These are phyloP conservation scores for Phenoliferia sp. DNA, from an alignment of 1,284 basidiomycete species.

Conservation along the genomic window DNA sequence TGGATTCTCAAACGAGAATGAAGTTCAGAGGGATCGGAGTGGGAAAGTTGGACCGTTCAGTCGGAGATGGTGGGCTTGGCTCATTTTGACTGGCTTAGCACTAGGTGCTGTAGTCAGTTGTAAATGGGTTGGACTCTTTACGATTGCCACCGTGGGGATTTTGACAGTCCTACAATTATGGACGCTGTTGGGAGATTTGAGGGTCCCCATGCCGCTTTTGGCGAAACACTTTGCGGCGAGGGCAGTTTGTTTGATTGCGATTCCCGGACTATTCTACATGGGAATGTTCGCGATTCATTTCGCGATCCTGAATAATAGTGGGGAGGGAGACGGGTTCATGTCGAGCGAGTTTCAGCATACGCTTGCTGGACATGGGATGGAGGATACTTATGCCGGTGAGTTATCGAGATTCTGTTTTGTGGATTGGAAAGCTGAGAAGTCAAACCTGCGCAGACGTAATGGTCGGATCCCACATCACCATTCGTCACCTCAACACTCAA, in stretches of 20 bases:
- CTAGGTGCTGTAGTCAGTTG: constrained; percentile 88
- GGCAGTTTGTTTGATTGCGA: constrained; percentile 76
- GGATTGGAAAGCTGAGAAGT: neutral
- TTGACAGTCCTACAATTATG: constrained; percentile 84
- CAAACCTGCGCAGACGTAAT: constrained; percentile 61
- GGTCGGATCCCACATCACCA: constrained; percentile 72
- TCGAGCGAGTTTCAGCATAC: constrained; percentile 98
- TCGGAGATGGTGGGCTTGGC: constrained; percentile 85
- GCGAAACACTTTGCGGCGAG: constrained; percentile 81
- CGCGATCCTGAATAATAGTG: constrained; percentile 75
- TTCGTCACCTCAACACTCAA: constrained; percentile 92
- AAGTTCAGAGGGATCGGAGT: constrained; percentile 36
- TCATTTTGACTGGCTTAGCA: constrained; percentile 77
- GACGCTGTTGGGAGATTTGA: constrained; percentile 80
- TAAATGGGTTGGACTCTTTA: constrained; percentile 99
- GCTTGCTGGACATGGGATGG: constrained; percentile 82
- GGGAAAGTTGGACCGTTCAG: constrained; percentile 41
- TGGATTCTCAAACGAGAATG: constrained; percentile 87
- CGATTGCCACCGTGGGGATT: constrained; percentile 89
- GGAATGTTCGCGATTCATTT: constrained; percentile 94
- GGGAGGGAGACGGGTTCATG: constrained; percentile 99
- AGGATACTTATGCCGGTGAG: constrained; percentile 81
- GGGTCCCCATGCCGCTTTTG: constrained; percentile 69
- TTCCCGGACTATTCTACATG: constrained; percentile 90
- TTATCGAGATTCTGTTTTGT: constrained; percentile 3